Conservation (phyloP, 768 basidiomycete genomes). For the Tephrocybe sp. region DNA sequence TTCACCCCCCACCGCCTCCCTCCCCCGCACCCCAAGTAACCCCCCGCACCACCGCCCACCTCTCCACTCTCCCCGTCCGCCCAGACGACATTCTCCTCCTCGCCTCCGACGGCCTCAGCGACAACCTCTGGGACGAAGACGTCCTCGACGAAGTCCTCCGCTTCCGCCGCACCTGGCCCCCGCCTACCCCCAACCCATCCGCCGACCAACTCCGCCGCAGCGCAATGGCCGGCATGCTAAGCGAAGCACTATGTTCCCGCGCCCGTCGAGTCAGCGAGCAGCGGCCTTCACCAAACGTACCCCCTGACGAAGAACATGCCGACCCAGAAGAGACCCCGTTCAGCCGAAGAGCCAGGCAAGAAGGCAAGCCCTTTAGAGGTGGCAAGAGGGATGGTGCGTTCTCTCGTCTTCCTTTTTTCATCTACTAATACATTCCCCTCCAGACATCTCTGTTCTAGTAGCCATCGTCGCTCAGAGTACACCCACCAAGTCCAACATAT, state of each 20-base stretch:
- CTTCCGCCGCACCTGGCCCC: conserved; percentile 31
- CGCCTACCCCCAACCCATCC: not conserved
- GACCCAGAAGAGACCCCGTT: conserved; percentile 85
- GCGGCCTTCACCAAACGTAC: no score
- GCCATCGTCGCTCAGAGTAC: conserved; percentile 36
- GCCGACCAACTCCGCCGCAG: conserved; percentile 38
- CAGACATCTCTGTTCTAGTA: conserved; percentile 40
- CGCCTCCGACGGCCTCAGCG: conserved; percentile 78
- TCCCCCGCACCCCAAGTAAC: conserved; percentile 3
- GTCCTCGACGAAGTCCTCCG: conserved; percentile 77
- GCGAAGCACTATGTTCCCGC: conserved; percentile 79
- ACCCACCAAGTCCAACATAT: no score
- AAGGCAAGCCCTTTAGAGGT: conserved; percentile 70
- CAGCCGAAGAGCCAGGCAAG: conserved; percentile 73
- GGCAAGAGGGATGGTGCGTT: conserved; percentile 82
- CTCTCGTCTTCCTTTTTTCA: not conserved
- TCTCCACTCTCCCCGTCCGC: conserved; percentile 67
- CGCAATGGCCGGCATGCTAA: conserved; percentile 68
- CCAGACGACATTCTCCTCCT: conserved; percentile 79
- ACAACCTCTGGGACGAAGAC: conserved; percentile 89
- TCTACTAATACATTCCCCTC: not conserved
- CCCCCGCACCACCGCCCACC: conserved; percentile 57
- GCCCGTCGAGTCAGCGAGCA: conserved; percentile 70
- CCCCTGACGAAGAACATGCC: no score
- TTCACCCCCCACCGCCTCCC: conserved; percentile 3